phyloP scores from a whole-genome alignment of 2,329 filamentous ascomycete species.

The Chlorencoelia australis region DNA sequence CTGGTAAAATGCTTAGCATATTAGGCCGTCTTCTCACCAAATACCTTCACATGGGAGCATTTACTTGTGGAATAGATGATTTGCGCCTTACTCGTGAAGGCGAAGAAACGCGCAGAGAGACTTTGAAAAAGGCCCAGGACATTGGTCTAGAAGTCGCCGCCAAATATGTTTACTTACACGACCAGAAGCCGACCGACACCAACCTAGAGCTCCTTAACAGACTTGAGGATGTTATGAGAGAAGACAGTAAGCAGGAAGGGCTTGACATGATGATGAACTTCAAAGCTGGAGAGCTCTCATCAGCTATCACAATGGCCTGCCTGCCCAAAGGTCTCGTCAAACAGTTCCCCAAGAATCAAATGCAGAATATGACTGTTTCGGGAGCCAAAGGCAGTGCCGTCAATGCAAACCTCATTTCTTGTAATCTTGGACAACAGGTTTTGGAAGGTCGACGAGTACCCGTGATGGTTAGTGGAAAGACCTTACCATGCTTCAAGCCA shows the following conservation, averaged over 20 bases:
- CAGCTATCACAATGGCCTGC: slow-evolving; percentile 66
- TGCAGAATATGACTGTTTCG: slow-evolving; percentile 97
- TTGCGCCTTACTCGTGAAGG: slow-evolving; percentile 73
- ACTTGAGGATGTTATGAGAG: slow-evolving; percentile 80
- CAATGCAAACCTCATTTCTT: slow-evolving; percentile 96
- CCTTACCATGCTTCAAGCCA: slow-evolving; percentile 83
- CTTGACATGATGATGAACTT: slow-evolving; percentile 83
- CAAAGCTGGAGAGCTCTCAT: slow-evolving; percentile 59
- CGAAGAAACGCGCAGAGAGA: slow-evolving; percentile 58
- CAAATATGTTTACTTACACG: slow-evolving; percentile 76
- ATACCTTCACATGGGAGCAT: slow-evolving; percentile 85
- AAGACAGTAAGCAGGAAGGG: slow-evolving; percentile 81
- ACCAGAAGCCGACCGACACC: slow-evolving; percentile 48
- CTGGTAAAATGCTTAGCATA: slow-evolving; percentile 80
- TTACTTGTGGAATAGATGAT: slow-evolving; percentile 96
- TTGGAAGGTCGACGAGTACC: slow-evolving; percentile 91
- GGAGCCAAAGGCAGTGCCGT: slow-evolving; percentile 89
- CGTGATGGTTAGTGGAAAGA: slow-evolving; percentile 96
- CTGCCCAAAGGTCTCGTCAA: slow-evolving; percentile 78
- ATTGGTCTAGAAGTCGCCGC: slow-evolving; percentile 74
- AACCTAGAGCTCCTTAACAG: slow-evolving; percentile 65
- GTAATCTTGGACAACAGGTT: slow-evolving; percentile 93
- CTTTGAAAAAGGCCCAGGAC: slow-evolving; percentile 53
- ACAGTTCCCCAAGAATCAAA: slow-evolving; percentile 91
- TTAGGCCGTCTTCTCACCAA: slow-evolving; percentile 83